These are phyloP conservation scores for Pichia sp. DNA, from an alignment of 1,139 yeast species.

Conservation along the genomic window DNA sequence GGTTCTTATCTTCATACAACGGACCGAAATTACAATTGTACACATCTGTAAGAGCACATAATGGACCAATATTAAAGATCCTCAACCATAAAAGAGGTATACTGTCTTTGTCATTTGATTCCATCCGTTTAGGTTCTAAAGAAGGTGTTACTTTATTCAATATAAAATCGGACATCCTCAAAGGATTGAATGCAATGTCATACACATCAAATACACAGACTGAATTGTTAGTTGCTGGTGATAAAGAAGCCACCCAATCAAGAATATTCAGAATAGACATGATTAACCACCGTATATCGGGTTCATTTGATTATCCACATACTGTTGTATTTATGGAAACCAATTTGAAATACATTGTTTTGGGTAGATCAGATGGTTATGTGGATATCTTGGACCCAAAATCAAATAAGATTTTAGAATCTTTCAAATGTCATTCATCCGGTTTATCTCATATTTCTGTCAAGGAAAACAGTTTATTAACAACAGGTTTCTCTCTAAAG, in stretches of 20 bases:
- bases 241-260: conserved; percentile 31
- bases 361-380: conserved; percentile 68
- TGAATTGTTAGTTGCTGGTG: conserved; percentile 45
- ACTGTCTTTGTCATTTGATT: conserved; percentile 51
- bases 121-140: conserved; percentile 55
- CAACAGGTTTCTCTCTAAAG: conserved; percentile 71
- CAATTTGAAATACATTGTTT: conserved; percentile 46
- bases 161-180: conserved; percentile 34
- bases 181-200: conserved; percentile 29
- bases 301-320: conserved; percentile 38
- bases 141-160: conserved; percentile 51
- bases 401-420: conserved; percentile 49
- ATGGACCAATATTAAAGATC: conserved; percentile 46
- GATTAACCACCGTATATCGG: conserved; percentile 46
- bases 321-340: conserved; percentile 40
- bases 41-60: conserved; percentile 50
- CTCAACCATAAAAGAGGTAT: conserved; percentile 58
- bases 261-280: conserved; percentile 61
- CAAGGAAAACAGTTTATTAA: conserved; percentile 71
- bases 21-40: conserved; percentile 42
- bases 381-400: conserved; percentile 78
- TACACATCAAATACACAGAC: conserved; percentile 38
- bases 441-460: conserved; percentile 76
- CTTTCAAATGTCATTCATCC: conserved; percentile 73
- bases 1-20: conserved; percentile 32